These are phyloP conservation scores for Cucumis sativus DNA, from an alignment of 306 rosid species.

Conservation along the genomic window DNA sequence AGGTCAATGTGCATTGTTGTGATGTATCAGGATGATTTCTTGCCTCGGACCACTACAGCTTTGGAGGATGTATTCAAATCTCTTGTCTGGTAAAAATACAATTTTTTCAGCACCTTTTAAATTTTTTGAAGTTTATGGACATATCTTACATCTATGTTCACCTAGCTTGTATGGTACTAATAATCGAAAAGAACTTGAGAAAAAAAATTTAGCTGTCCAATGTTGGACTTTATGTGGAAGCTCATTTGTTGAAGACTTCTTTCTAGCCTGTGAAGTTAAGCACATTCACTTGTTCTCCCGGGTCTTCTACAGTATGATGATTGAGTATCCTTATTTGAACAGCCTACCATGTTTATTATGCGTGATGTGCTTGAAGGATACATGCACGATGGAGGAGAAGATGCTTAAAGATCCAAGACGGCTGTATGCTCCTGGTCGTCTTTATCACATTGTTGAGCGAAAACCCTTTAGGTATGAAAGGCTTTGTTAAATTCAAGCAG, in stretches of 20 bases:
- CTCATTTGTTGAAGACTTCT: background rate
- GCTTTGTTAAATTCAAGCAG: background rate
- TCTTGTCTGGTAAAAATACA: constrained; percentile 59
- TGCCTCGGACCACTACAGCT: constrained; percentile 79
- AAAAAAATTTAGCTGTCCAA: background rate
- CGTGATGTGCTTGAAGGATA: constrained; percentile 78
- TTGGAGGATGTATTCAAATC: constrained; percentile 57
- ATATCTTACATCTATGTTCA: constrained; percentile 8
- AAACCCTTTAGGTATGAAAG: constrained; percentile 72
- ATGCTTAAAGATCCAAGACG: constrained; percentile 88
- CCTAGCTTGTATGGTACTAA: background rate
- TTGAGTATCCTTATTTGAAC: constrained; percentile 21
- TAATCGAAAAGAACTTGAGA: background rate
- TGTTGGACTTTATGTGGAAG: background rate
- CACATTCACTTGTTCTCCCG: background rate
- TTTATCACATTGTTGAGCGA: constrained; percentile 90
- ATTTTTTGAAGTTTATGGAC: background rate
- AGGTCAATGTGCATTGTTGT: constrained; percentile 6
- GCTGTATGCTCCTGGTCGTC: constrained; percentile 92
- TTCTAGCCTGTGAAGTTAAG: background rate
- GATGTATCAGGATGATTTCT: constrained; percentile 75
- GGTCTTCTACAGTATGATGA: background rate
- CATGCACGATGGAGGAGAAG: constrained; percentile 79
- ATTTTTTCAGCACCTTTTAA: background rate
- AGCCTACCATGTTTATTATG: constrained; percentile 93